These are phyloP conservation scores for Exophiala aquamarina DNA, from an alignment of 2,329 filamentous ascomycete species.

Conservation along the genomic window DNA sequence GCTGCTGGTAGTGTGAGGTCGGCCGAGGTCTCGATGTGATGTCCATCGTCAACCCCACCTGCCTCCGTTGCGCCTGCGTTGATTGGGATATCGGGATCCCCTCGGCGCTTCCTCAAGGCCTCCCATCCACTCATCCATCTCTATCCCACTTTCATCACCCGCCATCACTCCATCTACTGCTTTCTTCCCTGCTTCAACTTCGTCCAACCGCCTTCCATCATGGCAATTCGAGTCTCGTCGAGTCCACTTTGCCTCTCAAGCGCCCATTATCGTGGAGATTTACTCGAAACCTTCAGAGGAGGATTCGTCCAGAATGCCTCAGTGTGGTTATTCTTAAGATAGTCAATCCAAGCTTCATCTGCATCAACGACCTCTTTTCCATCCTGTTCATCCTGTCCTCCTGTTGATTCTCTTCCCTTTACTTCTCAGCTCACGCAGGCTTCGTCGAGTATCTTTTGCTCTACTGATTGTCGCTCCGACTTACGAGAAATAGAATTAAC, in stretches of 20 bases:
- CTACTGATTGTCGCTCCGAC: constrained; percentile 8
- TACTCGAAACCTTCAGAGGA: no score
- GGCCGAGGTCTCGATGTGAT: constrained; percentile 1
- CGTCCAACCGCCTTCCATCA: constrained; percentile 11
- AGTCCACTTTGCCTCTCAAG: constrained; percentile 15
- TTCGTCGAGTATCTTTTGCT: constrained; percentile 26
- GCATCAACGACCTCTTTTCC: no score
- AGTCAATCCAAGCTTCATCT: no score
- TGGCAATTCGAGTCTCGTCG: background rate
- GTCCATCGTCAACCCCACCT: constrained; percentile 1
- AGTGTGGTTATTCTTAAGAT: no score
- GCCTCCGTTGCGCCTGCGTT: no score
- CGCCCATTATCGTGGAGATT: constrained; percentile 8
- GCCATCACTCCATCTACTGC: constrained; percentile 4
- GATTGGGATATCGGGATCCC: no score
- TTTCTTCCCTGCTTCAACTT: constrained; percentile 11
- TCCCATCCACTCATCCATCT: constrained; percentile 14
- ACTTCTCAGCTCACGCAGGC: constrained; percentile 28
- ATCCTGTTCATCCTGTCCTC: no score
- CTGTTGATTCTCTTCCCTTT: constrained; percentile 2
- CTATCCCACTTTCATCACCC: constrained; percentile 13
- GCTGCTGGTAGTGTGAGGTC: no score
- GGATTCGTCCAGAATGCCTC: no score
- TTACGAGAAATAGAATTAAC: background rate
- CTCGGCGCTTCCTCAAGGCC: constrained; percentile 14